phyloP scores from a whole-genome alignment of 371 early-diverging fungal genomes.

The Mortierella sp. region DNA sequence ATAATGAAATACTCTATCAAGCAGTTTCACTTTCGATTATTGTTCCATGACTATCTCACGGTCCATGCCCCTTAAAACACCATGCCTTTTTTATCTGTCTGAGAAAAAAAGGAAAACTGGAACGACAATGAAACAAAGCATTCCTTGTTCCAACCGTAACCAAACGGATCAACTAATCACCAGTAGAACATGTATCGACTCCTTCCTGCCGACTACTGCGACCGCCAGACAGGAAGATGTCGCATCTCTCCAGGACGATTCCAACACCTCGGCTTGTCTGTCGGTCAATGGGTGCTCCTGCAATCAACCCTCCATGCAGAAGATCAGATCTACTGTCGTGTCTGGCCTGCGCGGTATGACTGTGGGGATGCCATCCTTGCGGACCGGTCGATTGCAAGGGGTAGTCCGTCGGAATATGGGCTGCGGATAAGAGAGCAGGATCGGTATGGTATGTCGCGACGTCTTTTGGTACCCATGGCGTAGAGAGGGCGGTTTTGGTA shows the following conservation, averaged over 20 bases:
- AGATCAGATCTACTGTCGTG: slow-evolving; percentile 38
- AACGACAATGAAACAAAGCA: not conserved
- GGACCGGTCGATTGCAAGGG: slow-evolving; percentile 27
- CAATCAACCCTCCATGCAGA: slow-evolving; percentile 20
- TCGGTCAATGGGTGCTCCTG: slow-evolving; percentile 52
- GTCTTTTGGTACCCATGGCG: not conserved
- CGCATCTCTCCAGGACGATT: slow-evolving; percentile 44
- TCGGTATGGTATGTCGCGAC: slow-evolving; percentile 21
- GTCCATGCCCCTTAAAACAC: not conserved
- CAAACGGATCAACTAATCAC: not conserved
- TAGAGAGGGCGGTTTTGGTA: not conserved
- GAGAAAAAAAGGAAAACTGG: too few species aligned
- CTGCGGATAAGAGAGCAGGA: slow-evolving; percentile 1
- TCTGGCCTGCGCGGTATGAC: slow-evolving; percentile 53
- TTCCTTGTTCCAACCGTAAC: not conserved
- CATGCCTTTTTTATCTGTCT: not conserved
- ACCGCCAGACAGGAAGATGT: slow-evolving; percentile 49
- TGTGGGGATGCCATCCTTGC: slow-evolving; percentile 32
- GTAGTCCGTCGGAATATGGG: not conserved
- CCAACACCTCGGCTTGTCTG: slow-evolving; percentile 17
- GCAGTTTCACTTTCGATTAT: not conserved
- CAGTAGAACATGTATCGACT: slow-evolving; percentile 24
- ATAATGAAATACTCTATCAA: too few species aligned
- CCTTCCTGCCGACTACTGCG: slow-evolving; percentile 52
- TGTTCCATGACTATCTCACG: not conserved